These are phyloP conservation scores for Truncatella angustata DNA, from an alignment of 2,329 filamentous ascomycete species.

Conservation along the genomic window DNA sequence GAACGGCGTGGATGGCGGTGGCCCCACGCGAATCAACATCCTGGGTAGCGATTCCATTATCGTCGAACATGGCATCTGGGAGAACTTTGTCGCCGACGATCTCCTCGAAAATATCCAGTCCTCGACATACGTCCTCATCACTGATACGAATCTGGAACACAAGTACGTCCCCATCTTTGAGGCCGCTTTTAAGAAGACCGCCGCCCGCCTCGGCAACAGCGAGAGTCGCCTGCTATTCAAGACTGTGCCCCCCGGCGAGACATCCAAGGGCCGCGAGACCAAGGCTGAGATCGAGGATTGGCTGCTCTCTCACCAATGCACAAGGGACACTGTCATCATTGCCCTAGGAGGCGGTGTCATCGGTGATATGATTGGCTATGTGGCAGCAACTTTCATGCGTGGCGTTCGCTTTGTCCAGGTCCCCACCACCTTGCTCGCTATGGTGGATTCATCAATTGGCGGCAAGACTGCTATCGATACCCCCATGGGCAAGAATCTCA, in stretches of 20 bases:
- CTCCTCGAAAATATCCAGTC: slow-evolving; percentile 74
- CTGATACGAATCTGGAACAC: slow-evolving; percentile 85
- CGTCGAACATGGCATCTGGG: slow-evolving; percentile 89
- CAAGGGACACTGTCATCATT: slow-evolving; percentile 90
- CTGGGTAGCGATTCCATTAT: slow-evolving; percentile 88
- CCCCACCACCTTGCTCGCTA: slow-evolving; percentile 88
- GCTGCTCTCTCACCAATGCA: slow-evolving; percentile 90
- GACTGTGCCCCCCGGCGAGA: slow-evolving; percentile 85
- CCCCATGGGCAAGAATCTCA: slow-evolving; percentile 90
- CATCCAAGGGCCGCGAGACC: slow-evolving; percentile 87
- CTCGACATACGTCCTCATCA: slow-evolving; percentile 94
- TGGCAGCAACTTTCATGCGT: slow-evolving; percentile 97
- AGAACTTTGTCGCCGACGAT: slow-evolving; percentile 76
- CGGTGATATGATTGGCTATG: slow-evolving; percentile 96
- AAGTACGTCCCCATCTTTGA: slow-evolving; percentile 80
- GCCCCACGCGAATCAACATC: slow-evolving; percentile 68
- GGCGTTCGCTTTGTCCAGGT: slow-evolving; percentile 96
- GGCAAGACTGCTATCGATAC: slow-evolving; percentile 98
- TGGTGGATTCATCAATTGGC: slow-evolving; percentile 98
- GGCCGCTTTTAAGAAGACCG: slow-evolving; percentile 57
- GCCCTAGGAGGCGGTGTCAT: slow-evolving; percentile 95
- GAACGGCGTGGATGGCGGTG: slow-evolving; percentile 12
- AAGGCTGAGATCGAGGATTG: slow-evolving; percentile 97
- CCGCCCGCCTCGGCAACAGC: slow-evolving; percentile 24
- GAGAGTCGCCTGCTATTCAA: slow-evolving; percentile 77